These are phyloP conservation scores for Vitis labrusca DNA, from an alignment of 164 flowering plant species.

Conservation along the genomic window DNA sequence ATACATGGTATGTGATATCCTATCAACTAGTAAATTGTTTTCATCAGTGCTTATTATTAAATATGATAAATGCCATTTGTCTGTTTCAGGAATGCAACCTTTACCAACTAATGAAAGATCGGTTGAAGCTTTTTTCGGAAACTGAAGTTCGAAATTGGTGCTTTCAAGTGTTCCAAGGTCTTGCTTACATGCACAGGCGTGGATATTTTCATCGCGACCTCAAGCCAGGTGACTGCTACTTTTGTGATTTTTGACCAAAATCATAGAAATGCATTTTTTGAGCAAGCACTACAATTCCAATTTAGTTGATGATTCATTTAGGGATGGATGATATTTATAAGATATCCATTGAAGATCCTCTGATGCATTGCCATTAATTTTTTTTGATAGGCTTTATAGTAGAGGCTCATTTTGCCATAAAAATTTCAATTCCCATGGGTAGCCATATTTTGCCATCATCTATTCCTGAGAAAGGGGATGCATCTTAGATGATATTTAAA, in stretches of 20 bases:
- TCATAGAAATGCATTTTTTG: too few relatives aligned
- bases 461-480: too few relatives aligned
- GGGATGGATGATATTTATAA: too few relatives aligned
- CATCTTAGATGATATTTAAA: too few relatives aligned
- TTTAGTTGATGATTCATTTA: too few relatives aligned
- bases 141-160: slow-evolving; percentile 92
- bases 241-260: not conserved
- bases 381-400: too few relatives aligned
- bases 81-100: slow-evolving; percentile 81
- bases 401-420: too few relatives aligned
- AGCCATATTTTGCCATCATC: too few relatives aligned
- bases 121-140: slow-evolving; percentile 74
- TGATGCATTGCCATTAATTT: too few relatives aligned
- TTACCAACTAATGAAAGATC: slow-evolving; percentile 90
- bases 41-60: not conserved
- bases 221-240: slow-evolving; percentile 53
- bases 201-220: slow-evolving; percentile 83
- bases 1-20: slow-evolving; percentile 68
- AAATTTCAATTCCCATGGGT: too few relatives aligned
- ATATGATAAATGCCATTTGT: not conserved
- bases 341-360: too few relatives aligned
- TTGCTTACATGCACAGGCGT: slow-evolving; percentile 90
- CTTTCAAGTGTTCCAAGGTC: slow-evolving; percentile 97
- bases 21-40: not conserved
- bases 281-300: too few relatives aligned